Evolutionary conservation across 116 monocot species (phyloP).

Genomic region (Iris pallida): DNA sequence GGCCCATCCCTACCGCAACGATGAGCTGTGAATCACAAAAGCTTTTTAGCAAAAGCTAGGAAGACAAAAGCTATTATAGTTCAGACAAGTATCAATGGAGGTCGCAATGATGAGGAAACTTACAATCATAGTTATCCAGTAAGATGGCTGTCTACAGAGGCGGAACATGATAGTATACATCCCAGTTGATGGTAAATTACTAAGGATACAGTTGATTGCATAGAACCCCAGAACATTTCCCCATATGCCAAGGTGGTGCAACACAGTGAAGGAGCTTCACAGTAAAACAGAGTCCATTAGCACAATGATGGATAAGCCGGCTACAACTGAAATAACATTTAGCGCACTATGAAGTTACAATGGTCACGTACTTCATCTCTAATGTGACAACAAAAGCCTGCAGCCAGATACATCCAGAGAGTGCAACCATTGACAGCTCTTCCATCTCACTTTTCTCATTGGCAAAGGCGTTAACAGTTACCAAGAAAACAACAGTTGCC

Average conservation of each 20-base stretch:
- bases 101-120: neutral
- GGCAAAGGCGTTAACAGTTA: constrained; percentile 69
- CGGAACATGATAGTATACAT: constrained; percentile 96
- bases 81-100: too few relatives aligned
- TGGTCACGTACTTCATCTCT: constrained; percentile 67
- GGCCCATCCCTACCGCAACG: constrained; percentile 73
- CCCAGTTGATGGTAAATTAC: constrained; percentile 55
- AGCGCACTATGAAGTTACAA: neutral
- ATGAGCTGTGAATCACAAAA: constrained; percentile 41
- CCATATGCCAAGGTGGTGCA: constrained; percentile 87
- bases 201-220: constrained; percentile 61
- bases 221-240: constrained; percentile 83
- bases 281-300: too few relatives aligned
- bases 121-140: constrained; percentile 88
- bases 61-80: neutral
- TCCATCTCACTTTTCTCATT: constrained; percentile 88
- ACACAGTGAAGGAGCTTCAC: constrained; percentile 77
- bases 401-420: constrained; percentile 91
- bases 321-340: too few relatives aligned
- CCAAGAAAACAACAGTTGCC: constrained; percentile 74
- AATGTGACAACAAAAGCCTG: constrained; percentile 83
- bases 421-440: constrained; percentile 89
- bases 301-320: too few relatives aligned
- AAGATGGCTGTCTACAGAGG: constrained; percentile 59
- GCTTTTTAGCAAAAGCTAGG: neutral